Evolutionary conservation across 2,329 filamentous ascomycete species (phyloP), one percentile per base, ranked within the genome.

Genomic region (Tolypocladium tropicale): DNA sequence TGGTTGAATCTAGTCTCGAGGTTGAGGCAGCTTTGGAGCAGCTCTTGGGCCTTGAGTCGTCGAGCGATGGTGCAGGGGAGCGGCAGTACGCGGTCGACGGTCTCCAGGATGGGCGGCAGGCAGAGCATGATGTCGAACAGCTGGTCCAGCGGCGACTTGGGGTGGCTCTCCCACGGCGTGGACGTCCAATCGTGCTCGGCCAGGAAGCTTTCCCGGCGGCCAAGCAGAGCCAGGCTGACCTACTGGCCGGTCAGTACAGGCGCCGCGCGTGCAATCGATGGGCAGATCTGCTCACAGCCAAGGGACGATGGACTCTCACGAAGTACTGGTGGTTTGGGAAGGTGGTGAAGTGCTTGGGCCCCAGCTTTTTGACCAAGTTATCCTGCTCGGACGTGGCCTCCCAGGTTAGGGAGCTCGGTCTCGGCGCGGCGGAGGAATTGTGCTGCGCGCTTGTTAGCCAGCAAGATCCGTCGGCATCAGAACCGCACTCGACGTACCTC

Each of bases 271-370:
- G 28, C 34, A 9, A 21, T 46, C 10, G 14, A 32, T 32, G 23
- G 6, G 9, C 11, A 39, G 46, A 9, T 50, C 28, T 54, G 71
- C 79, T 70, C 70, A 82, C 80, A 50, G 76, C 77, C 52, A 70
- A 74, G 16, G 76, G 78, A 28, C 81, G 75, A 60, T 78, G 83
- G 6, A 83, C 72, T 12, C 79, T 74, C 28, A 76, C 74, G 56
- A 83, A 83, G 63, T 80, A 82, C 62, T 83, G 80, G 57, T 83
- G 81, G 12, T 76, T 72, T 2, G 81, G 81, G 54, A 83, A 83
- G 0, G 67, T 67, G 39, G 70, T 70, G 58, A 81, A 83, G 46
- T 68, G 65, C 3, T 68, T 66, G 0, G 81, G 77, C 0, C 79
- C 79, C 21, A 71, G 64, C 28, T 69, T 70, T 51, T 70, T 70